Base-by-base conservation (phyloP, 345 rosid species). In the Rhodamnia argentea region DNA sequence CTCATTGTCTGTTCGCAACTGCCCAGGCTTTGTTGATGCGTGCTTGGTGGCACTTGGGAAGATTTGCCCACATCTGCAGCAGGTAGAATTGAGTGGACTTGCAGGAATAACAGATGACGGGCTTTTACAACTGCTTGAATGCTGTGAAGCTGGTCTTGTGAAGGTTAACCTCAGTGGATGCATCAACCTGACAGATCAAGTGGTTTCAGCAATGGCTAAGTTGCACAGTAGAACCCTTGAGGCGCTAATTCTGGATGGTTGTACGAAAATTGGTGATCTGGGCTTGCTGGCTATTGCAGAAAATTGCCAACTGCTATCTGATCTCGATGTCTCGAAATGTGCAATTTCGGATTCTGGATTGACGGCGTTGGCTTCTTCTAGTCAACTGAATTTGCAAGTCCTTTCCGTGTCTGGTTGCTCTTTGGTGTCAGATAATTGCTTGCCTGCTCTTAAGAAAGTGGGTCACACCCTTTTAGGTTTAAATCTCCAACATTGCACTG, bases 1-100 rank as follows among this genome's bases (percentile, higher is more conserved):
- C 58, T 92, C 97, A 16, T 52, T 97, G 87, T 87, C 90, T 57
- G 87, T 97, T 74, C 89, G 94, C 56, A 93, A 93, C 91, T 97
- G 99, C 89, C 98, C 98, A 55, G 98, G 99, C 64, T 95, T 97
- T 84, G 97, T 97, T 83, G 95, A 97, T 82, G 90, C 87, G 27
- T 91, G 91, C 91, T 88, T 97, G 86, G 91, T 93, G 64, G 88
- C 90, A 20, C 82, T 97, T 70, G 98, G 96, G 37, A 94, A 94
- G 88, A 52, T 95, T 82, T 97, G 99, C 90, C 94, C 97, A 47
- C 91, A 90, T 70, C 87, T 97, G 81, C 93, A 94, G 89, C 85
- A 94, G 54, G 52, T 96, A 83, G 98, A 93, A 24, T 89, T 97
- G 47, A 89, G 86, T 62, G 96, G 98, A 42, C 97, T 97, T 84